Percentiles rank a stretch among this genome's conserved stretches.
These are phyloP conservation scores for Tilletia caries DNA, from an alignment of 1,284 basidiomycete genomes.

Conservation along the genomic window DNA sequence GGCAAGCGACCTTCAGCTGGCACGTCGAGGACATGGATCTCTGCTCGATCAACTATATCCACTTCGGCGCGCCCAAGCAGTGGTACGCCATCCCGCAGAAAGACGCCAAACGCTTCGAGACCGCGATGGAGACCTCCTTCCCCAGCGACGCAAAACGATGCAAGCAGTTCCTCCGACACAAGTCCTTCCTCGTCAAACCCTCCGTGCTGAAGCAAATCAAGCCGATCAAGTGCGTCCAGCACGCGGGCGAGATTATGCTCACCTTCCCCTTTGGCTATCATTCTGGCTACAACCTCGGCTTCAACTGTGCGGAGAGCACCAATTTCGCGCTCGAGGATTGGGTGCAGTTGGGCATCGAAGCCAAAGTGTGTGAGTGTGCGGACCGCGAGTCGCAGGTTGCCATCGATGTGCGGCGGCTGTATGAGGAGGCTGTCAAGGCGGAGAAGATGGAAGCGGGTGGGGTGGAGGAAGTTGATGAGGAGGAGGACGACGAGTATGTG, in stretches of 20 bases:
- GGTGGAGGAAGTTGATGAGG: constrained; percentile 19
- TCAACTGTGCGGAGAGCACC: constrained; percentile 96
- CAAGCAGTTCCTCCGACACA: constrained; percentile 91
- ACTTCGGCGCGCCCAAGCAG: constrained; percentile 91
- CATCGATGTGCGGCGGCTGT: constrained; percentile 35
- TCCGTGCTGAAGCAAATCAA: constrained; percentile 72
- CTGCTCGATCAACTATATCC: constrained; percentile 98
- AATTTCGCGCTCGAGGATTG: constrained; percentile 96
- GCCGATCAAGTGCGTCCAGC: constrained; percentile 65
- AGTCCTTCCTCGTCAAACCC: constrained; percentile 90
- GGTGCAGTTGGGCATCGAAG: constrained; percentile 71
- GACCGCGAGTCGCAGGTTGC: constrained; percentile 36
- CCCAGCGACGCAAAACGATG: constrained; percentile 63
- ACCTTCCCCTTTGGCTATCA: constrained; percentile 91
- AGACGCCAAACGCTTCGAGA: constrained; percentile 60
- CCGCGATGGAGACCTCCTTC: constrained; percentile 46
- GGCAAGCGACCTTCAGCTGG: constrained; percentile 95
- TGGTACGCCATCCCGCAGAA: constrained; percentile 95
- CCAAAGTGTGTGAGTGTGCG: constrained; percentile 48
- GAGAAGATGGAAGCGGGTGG: constrained; percentile 40
- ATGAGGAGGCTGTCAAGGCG: constrained; percentile 35
- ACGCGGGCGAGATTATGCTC: constrained; percentile 87
- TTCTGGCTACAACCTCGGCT: constrained; percentile 92
- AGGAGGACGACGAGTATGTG: neutral
- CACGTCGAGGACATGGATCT: constrained; percentile 88